Conservation (phyloP, 257 asterid species). For the Fraxinus cuspidata region DNA sequence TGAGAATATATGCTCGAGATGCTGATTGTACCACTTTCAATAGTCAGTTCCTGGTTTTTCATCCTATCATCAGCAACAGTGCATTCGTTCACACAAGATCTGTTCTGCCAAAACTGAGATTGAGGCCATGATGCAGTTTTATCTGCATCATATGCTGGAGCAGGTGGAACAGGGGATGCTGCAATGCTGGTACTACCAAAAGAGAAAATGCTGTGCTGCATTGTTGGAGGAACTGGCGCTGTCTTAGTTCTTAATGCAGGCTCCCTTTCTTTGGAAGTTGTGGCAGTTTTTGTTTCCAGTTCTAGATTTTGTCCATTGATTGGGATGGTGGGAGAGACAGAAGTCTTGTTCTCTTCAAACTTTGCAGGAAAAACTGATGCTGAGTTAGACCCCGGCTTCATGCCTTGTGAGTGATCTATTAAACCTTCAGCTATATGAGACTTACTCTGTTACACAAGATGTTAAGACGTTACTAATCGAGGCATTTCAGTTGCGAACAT, state of each 20-base stretch:
- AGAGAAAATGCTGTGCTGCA: conserved; percentile 41
- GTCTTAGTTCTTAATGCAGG: conserved; percentile 47
- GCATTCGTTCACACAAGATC: conserved; percentile 35
- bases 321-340: conserved; percentile 43
- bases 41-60: conserved; percentile 52
- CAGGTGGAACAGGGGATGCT: conserved; percentile 44
- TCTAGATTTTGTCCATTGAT: conserved; percentile 64
- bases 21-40: conserved; percentile 78
- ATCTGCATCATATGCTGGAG: conserved; percentile 42
- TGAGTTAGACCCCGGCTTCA: conserved; percentile 46
- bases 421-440: conserved; percentile 56
- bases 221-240: conserved; percentile 32
- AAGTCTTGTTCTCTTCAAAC: conserved; percentile 54
- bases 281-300: conserved; percentile 54
- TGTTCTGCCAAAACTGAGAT: conserved; percentile 40
- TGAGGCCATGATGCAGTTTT: conserved; percentile 44
- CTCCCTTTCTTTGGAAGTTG: conserved; percentile 50
- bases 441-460: conserved; percentile 51
- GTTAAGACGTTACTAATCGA: conserved; percentile 20
- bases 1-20: conserved; percentile 81
- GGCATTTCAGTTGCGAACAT: neutral
- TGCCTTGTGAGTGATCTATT: conserved; percentile 49
- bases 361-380: conserved; percentile 51
- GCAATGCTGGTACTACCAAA: conserved; percentile 44
- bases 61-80: conserved; percentile 36